Conservation (phyloP, 1,139 yeast species). For the Lodderomyces orthopsilosis region DNA sequence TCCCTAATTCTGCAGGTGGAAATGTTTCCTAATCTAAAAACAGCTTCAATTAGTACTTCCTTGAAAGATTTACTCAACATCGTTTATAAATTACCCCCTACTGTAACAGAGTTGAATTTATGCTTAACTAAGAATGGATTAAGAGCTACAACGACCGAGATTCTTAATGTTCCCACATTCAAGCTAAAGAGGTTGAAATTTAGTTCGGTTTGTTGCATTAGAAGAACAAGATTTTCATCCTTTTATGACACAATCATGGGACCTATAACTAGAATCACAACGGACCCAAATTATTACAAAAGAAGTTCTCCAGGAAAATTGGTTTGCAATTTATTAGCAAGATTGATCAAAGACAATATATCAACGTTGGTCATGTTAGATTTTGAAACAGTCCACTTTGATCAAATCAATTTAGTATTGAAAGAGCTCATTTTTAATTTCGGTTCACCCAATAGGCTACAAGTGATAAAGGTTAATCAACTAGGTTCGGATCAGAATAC, state of each 20-base stretch:
- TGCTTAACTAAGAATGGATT: neutral
- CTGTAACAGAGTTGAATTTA: conserved; percentile 8
- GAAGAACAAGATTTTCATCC: neutral
- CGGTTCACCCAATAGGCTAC: neutral
- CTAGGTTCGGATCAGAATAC: neutral
- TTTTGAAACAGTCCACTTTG: conserved; percentile 10
- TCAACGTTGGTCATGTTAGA: conserved; percentile 7
- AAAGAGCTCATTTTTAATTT: neutral
- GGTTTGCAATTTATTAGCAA: neutral
- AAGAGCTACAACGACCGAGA: neutral
- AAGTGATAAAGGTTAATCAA: neutral
- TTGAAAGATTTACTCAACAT: neutral
- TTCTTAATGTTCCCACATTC: conserved; percentile 2
- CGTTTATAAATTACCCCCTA: conserved; percentile 8
- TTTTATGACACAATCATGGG: neutral
- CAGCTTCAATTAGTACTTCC: neutral
- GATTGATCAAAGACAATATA: conserved; percentile 2
- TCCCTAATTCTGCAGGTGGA: neutral
- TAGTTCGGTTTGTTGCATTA: conserved; percentile 6
- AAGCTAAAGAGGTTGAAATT: conserved; percentile 9
- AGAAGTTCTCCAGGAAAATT: neutral
- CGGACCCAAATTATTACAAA: neutral
- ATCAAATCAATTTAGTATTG: conserved; percentile 3
- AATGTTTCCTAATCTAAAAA: conserved; percentile 4
- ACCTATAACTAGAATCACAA: neutral